Evolutionary conservation across 176 grass and related monocot genomes (phyloP).

Genomic region (Cenchrus purpureus): DNA sequence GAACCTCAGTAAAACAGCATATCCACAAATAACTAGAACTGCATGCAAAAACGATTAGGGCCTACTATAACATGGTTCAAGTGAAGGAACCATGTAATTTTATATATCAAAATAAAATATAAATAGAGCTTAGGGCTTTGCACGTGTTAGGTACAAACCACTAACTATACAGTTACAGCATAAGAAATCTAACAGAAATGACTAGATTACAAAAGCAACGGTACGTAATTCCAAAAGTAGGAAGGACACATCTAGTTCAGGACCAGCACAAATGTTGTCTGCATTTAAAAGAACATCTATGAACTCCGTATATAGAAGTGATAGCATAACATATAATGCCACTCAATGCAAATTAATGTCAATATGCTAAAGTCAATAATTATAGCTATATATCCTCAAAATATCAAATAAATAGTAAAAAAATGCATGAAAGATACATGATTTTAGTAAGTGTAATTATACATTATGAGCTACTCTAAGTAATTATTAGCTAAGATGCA

Average conservation of each 20-base stretch:
- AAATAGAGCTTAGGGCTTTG: no score
- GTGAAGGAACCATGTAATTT: not conserved
- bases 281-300: no score
- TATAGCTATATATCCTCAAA: not conserved
- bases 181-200: not conserved
- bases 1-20: not conserved
- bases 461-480: no score
- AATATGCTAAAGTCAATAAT: not conserved
- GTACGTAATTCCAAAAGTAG: not conserved
- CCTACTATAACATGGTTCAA: not conserved
- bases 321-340: no score
- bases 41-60: not conserved
- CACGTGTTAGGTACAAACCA: not conserved
- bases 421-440: no score
- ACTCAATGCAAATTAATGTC: not conserved
- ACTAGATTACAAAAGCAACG: not conserved
- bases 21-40: slow-evolving; percentile 1
- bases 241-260: not conserved
- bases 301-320: no score
- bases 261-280: no score
- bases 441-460: no score
- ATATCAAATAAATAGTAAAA: not conserved
- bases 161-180: not conserved
- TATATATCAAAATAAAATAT: not conserved
- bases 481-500: no score